A percentile compares a stretch with the other conserved stretches of the same genome.
Evolutionary conservation across 2,329 filamentous ascomycete species (phyloP).

Genomic region (Teratosphaeria gauchensis): DNA sequence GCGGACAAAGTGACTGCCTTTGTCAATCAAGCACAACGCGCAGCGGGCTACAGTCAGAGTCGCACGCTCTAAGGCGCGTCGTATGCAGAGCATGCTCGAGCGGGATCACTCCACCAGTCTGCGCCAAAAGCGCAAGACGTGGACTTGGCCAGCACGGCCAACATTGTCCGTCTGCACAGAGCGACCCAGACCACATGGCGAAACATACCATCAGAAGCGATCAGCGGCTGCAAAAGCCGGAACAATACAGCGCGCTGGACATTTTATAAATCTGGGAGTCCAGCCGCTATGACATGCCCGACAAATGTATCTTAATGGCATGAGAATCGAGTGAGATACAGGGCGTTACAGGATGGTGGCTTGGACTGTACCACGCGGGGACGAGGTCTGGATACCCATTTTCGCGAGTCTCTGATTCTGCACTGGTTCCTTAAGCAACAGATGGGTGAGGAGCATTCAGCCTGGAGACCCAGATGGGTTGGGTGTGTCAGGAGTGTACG

Average conservation of each 20-base stretch:
- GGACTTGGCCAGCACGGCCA: too few species aligned
- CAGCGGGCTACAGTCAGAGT: not conserved
- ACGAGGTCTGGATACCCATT: not conserved
- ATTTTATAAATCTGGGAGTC: not conserved
- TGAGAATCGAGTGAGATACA: not conserved
- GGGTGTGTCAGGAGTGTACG: too few species aligned
- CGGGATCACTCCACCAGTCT: not conserved
- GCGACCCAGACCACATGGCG: not conserved
- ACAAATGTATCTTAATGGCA: not conserved
- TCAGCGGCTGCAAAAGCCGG: not conserved
- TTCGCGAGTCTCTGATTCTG: not conserved
- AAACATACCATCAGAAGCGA: not conserved
- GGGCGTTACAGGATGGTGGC: not conserved
- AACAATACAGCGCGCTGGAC: not conserved
- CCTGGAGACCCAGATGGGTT: not conserved
- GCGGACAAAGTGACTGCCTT: not conserved
- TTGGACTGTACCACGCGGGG: not conserved
- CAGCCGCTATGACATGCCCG: not conserved
- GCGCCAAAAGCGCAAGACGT: not conserved
- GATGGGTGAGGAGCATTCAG: not conserved
- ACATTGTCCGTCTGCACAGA: not conserved
- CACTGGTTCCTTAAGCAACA: not conserved
- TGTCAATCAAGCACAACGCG: not conserved
- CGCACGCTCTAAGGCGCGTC: not conserved
- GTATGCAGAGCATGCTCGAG: not conserved